Percentiles rank a stretch among this genome's conserved stretches.
phyloP scores from a whole-genome alignment of 2,329 filamentous ascomycete species.

The Dryadomyces quercivorus region DNA sequence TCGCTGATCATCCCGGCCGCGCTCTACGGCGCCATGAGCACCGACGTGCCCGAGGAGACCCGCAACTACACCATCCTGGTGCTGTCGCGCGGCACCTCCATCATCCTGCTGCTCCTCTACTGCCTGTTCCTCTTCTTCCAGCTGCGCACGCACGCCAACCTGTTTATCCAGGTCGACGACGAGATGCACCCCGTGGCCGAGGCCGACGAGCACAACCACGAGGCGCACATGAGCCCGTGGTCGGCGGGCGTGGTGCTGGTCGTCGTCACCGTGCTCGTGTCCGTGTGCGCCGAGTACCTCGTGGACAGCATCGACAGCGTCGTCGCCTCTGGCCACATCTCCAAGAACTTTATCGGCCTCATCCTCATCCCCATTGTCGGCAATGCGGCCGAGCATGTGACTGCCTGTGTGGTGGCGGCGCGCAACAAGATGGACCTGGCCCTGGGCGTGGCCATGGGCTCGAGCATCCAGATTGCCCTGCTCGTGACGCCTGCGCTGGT shows the following conservation, averaged over 20 bases:
- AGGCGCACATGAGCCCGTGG: slow-evolving; percentile 46
- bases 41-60: slow-evolving; percentile 26
- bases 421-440: slow-evolving; percentile 68
- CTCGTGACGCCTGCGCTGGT: slow-evolving; percentile 73
- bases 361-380: slow-evolving; percentile 76
- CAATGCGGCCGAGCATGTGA: slow-evolving; percentile 73
- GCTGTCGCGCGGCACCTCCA: slow-evolving; percentile 62
- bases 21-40: slow-evolving; percentile 51
- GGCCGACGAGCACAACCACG: slow-evolving; percentile 29
- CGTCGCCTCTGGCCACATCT: slow-evolving; percentile 45
- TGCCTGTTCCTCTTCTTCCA: slow-evolving; percentile 69
- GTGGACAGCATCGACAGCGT: slow-evolving; percentile 62
- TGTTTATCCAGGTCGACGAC: slow-evolving; percentile 46
- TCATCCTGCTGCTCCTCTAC: slow-evolving; percentile 65
- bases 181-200: slow-evolving; percentile 24
- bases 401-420: slow-evolving; percentile 64
- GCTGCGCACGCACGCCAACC: slow-evolving; percentile 58
- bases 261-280: slow-evolving; percentile 57
- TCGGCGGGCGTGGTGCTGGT: slow-evolving; percentile 56
- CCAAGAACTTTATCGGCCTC: slow-evolving; percentile 64
- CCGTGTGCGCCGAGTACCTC: slow-evolving; percentile 70
- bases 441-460: slow-evolving; percentile 72
- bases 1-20: slow-evolving; percentile 71
- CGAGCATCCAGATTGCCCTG: slow-evolving; percentile 71
- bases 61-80: slow-evolving; percentile 48